A percentile compares a stretch with the other conserved stretches of the same genome.
Evolutionary conservation across 352 stramenopile species (phyloP).

Genomic region (Achlya hypogyna): DNA sequence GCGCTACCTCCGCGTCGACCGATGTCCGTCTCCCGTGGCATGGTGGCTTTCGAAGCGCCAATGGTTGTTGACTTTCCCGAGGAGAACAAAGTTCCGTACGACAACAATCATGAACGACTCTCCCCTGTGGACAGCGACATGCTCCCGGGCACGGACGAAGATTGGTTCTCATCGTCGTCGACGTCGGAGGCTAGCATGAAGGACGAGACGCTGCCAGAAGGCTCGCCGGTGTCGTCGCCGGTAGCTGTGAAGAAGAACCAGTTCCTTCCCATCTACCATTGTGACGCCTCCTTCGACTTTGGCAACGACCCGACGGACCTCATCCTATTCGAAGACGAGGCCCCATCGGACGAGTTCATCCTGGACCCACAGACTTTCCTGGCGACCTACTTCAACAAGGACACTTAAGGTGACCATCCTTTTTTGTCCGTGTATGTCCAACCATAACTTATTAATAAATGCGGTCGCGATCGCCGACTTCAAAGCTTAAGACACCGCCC

Average conservation of each 20-base stretch:
- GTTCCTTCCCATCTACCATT: conserved; percentile 25
- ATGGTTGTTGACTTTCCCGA: conserved; percentile 76
- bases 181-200: conserved; percentile 7
- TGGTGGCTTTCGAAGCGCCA: conserved; percentile 13
- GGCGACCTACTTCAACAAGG: conserved; percentile 61
- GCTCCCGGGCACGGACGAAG: conserved; percentile 69
- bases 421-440: conserved; percentile 15
- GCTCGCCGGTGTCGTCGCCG: conserved; percentile 9
- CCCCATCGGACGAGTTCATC: conserved; percentile 46
- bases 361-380: conserved; percentile 81
- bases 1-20: not conserved
- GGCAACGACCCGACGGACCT: conserved; percentile 5
- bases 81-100: conserved; percentile 57
- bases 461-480: conserved; percentile 24
- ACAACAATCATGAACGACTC: conserved; percentile 43
- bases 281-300: conserved; percentile 14
- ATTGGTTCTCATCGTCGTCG: conserved; percentile 53
- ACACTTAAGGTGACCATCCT: conserved; percentile 10
- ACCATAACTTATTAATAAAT: conserved; percentile 22
- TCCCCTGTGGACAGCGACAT: conserved; percentile 70
- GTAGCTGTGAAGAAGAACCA: conserved; percentile 4
- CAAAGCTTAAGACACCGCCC: conserved; percentile 51
- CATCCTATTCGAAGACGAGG: conserved; percentile 15
- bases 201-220: conserved; percentile 10
- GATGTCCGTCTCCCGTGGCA: not conserved